These are phyloP conservation scores for Laburnicola sp. DNA, from an alignment of 2,329 filamentous ascomycete species.

Conservation along the genomic window DNA sequence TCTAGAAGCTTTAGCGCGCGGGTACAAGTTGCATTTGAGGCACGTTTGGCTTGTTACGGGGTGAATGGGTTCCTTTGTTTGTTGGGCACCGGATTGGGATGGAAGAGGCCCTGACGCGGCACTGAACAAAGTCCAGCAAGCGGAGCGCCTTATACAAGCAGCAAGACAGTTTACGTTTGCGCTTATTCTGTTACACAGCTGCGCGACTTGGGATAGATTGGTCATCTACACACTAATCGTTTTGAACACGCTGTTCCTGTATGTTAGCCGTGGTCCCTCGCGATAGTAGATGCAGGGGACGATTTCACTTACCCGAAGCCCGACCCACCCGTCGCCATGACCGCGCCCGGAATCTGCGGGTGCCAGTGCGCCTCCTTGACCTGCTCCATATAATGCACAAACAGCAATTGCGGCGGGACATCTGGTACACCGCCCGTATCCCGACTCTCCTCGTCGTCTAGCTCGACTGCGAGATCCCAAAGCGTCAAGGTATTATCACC, in stretches of 20 bases:
- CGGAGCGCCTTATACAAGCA: conserved; percentile 1
- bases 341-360: conserved; percentile 85
- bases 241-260: conserved; percentile 42
- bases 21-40: too few species aligned
- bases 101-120: too few species aligned
- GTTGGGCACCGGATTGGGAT: too few species aligned
- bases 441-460: conserved; percentile 95
- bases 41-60: too few species aligned
- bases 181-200: not conserved
- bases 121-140: too few species aligned
- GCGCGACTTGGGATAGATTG: conserved; percentile 1
- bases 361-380: conserved; percentile 98
- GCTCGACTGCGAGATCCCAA: conserved; percentile 94
- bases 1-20: too few species aligned
- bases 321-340: conserved; percentile 87
- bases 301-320: conserved; percentile 65
- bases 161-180: not conserved
- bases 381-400: conserved; percentile 93
- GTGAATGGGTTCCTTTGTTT: too few species aligned
- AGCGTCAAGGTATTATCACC: conserved; percentile 93
- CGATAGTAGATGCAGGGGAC: not conserved
- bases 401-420: conserved; percentile 90
- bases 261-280: conserved; percentile 15
- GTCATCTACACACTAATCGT: conserved; percentile 44
- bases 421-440: conserved; percentile 85